These are phyloP conservation scores for Planoprotostelium fungivorum DNA, from an alignment of 78 protist genomes.

Conservation along the genomic window DNA sequence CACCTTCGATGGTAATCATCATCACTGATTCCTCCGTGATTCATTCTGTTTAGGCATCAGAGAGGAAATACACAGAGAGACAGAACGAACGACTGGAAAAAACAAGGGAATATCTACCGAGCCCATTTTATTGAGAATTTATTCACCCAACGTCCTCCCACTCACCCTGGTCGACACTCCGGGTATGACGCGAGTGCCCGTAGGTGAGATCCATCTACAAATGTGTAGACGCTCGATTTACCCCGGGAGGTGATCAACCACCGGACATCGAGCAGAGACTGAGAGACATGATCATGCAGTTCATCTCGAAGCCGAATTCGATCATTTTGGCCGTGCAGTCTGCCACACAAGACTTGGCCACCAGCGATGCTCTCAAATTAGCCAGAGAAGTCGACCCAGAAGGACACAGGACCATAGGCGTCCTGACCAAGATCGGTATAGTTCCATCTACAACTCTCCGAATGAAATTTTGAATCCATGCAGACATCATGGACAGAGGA, in stretches of 20 bases:
- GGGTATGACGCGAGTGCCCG: constrained; percentile 89
- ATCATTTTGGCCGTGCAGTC: constrained; percentile 95
- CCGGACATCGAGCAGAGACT: constrained; percentile 82
- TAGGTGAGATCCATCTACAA: constrained; percentile 29
- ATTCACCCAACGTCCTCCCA: constrained; percentile 87
- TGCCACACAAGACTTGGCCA: constrained; percentile 94
- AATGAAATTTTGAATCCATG: constrained; percentile 17
- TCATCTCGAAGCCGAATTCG: constrained; percentile 68
- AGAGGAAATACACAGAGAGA: constrained; percentile 64
- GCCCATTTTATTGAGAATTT: constrained; percentile 85
- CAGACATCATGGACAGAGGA: constrained; percentile 77
- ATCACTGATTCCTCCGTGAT: background rate
- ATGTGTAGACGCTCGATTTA: background rate
- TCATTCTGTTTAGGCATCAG: constrained; percentile 37
- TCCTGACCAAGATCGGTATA: constrained; percentile 85
- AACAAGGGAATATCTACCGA: constrained; percentile 63
- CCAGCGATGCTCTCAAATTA: constrained; percentile 84
- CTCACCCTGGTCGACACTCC: constrained; percentile 97
- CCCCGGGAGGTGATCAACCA: constrained; percentile 87
- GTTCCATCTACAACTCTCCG: constrained; percentile 46
- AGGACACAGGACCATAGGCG: constrained; percentile 93
- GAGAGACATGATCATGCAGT: constrained; percentile 63
- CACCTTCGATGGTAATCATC: constrained; percentile 35
- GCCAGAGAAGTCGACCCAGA: constrained; percentile 86
- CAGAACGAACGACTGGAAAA: constrained; percentile 74